Conservation (phyloP, 495 filamentous ascomycete species). For the Astrothelium subdiscretum region DNA sequence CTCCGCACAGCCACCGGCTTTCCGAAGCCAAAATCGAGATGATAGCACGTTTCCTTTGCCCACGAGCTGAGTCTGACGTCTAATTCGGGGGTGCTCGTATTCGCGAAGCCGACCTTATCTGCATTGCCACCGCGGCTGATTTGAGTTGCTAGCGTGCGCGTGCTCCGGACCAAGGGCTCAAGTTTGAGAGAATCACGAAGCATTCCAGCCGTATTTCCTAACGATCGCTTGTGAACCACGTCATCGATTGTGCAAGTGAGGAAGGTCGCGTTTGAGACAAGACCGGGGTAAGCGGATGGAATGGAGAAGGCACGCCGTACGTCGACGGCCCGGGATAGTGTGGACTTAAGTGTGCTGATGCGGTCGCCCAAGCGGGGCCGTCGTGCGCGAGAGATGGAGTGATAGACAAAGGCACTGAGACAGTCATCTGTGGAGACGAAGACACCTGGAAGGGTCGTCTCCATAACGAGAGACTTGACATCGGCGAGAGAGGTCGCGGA, state of each 20-base stretch:
- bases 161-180: conserved; percentile 24
- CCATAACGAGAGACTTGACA: conserved; percentile 34
- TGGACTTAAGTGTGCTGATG: conserved; percentile 14
- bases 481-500: conserved; percentile 19
- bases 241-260: conserved; percentile 23
- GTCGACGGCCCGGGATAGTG: conserved; percentile 42
- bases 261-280: conserved; percentile 34
- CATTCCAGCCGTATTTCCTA: conserved; percentile 32
- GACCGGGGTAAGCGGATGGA: conserved; percentile 34
- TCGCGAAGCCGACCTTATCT: background rate
- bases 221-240: conserved; percentile 22
- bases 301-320: conserved; percentile 34
- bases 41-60: conserved; percentile 35
- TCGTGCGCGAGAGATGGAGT: conserved; percentile 35
- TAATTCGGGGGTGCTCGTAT: conserved; percentile 16
- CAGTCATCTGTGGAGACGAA: conserved; percentile 39
- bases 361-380: conserved; percentile 25
- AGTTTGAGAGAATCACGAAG: conserved; percentile 33
- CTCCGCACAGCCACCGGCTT: conserved; percentile 37
- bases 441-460: conserved; percentile 3
- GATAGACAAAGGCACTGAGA: conserved; percentile 42
- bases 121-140: conserved; percentile 14
- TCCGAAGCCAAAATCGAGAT: conserved; percentile 33
- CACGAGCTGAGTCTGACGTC: conserved; percentile 46
- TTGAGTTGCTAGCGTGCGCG: conserved; percentile 35